phyloP scores from a whole-genome alignment of 768 basidiomycete species.

The Mycena albidolilacea region DNA sequence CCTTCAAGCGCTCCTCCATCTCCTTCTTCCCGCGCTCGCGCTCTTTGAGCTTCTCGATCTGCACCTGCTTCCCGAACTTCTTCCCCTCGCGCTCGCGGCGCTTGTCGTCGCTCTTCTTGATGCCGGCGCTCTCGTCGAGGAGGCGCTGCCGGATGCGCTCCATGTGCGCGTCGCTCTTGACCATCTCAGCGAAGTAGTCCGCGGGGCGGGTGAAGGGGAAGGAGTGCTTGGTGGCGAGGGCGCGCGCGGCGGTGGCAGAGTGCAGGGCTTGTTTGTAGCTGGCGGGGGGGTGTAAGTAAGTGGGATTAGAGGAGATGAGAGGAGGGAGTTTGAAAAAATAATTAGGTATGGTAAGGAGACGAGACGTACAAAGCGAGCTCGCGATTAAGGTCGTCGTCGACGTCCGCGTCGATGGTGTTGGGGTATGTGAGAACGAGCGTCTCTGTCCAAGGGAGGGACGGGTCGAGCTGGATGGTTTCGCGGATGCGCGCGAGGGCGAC shows the following conservation, averaged over 20 bases:
- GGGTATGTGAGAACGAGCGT: conserved; percentile 83
- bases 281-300: conserved; percentile 9
- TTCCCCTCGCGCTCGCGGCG: conserved; percentile 94
- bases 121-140: conserved; percentile 88
- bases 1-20: conserved; percentile 88
- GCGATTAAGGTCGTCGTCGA: conserved; percentile 91
- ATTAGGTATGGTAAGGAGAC: not conserved
- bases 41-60: conserved; percentile 94
- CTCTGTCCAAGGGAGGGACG: conserved; percentile 87
- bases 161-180: conserved; percentile 98
- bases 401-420: conserved; percentile 79
- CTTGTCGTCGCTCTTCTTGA: conserved; percentile 94
- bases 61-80: conserved; percentile 99
- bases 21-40: conserved; percentile 92
- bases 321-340: not conserved
- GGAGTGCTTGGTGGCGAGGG: conserved; percentile 83
- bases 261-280: conserved; percentile 98
- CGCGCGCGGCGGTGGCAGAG: conserved; percentile 80
- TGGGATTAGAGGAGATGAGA: not conserved
- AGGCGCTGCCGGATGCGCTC: conserved; percentile 93
- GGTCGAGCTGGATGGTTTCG: conserved; percentile 81
- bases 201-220: conserved; percentile 92
- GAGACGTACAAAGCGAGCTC: conserved; percentile 93
- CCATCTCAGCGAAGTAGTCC: conserved; percentile 99
- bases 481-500: conserved; percentile 86